Base-by-base conservation (phyloP, 2,329 filamentous ascomycete species). In the Aspergillus candidus region DNA sequence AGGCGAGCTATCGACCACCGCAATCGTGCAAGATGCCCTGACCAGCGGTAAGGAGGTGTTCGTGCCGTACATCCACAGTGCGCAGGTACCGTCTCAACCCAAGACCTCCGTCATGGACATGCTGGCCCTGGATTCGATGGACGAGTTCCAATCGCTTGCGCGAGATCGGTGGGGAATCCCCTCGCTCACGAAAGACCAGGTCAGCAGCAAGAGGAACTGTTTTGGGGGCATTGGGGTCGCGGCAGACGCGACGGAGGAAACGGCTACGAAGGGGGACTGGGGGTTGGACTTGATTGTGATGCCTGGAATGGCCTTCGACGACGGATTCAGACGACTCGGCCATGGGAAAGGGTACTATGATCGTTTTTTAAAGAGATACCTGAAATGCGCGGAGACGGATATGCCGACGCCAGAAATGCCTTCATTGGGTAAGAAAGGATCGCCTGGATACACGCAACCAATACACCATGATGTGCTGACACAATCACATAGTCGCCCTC, bases 261-360 rank as follows among this genome's bases (percentile, higher is more conserved):
- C 22, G 45, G 15, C 53, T 49, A 44, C 57, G 41, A 35, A 53
- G 40, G 48, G 58, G 41, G 46, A 60, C 53, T 43, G 61, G 27
- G 77, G 77, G 7, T 72, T 98, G 34, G 91, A 98, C 65, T 67
- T 98, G 53, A 86, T 98, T 51, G 75, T 98, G 22, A 80, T 97
- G 74, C 93, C 93, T 1, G 93, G 90, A 11, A 86, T 98, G 58
- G 91, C 88, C 3, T 98, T 98, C 67, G 90, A 96, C 64, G 73
- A 73, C 3, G 72, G 71, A 11, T 77, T 93, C 48, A 79, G 84
- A 54, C 79, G 93, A 56, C 76, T 97, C 14, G 93, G 93, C 33
- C 93, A 98, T 67, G 93, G 93, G 44, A 94, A 88, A 67, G 93
- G 93, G 29, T 98, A 94, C 71, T 98, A 98, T 73, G 93, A 98